These are phyloP conservation scores for Tuber umbilicatum DNA, from an alignment of 495 filamentous ascomycete genomes.

Conservation along the genomic window DNA sequence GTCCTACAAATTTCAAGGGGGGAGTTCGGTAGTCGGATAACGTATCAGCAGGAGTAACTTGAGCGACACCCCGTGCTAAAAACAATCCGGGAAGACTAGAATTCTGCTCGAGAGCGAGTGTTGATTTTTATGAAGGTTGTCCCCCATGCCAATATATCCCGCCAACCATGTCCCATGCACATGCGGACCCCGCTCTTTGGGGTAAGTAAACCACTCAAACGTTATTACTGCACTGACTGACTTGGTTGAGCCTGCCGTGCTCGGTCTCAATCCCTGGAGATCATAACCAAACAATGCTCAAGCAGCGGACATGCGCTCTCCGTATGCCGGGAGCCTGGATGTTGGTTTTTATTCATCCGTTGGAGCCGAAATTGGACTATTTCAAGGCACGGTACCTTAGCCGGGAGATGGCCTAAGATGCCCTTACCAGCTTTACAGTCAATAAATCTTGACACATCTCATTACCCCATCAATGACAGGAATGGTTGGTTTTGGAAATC, in stretches of 20 bases:
- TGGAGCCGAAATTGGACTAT: background rate
- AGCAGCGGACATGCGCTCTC: background rate
- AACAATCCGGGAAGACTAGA: background rate
- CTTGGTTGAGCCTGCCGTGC: background rate
- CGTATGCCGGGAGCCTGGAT: background rate
- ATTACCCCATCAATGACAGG: conserved; percentile 3
- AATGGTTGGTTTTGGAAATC: conserved; percentile 1
- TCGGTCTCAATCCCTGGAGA: background rate
- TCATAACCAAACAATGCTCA: background rate
- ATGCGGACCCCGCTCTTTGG: background rate
- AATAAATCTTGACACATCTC: conserved; percentile 2
- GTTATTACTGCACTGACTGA: background rate
- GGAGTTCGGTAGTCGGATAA: background rate
- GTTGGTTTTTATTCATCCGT: background rate
- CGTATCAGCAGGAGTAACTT: background rate
- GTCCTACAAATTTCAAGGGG: background rate
- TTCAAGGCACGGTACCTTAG: background rate
- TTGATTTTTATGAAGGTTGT: background rate
- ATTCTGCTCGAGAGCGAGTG: background rate
- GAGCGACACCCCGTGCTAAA: background rate
- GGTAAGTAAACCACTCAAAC: background rate
- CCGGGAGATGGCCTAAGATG: background rate
- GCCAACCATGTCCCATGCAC: background rate
- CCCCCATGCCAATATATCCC: background rate
- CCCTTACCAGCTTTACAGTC: background rate